phyloP scores from a whole-genome alignment of 306 rosid genomes.

The Alnus rubra region DNA sequence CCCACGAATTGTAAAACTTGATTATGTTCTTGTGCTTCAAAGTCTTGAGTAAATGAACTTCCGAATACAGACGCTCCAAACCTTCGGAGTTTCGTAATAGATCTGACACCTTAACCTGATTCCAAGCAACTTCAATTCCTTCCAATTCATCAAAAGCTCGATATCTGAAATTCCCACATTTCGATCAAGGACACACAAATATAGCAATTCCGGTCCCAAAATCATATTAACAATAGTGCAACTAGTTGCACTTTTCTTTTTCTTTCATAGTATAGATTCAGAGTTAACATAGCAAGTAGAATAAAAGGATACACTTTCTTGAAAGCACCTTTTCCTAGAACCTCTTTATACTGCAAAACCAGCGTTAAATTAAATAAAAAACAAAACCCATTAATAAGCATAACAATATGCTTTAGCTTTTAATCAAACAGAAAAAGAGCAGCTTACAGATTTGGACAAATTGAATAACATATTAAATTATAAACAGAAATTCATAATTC shows the following conservation, averaged over 20 bases:
- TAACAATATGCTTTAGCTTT: neutral
- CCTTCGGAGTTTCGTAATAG: constrained; percentile 74
- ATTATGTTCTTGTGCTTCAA: constrained; percentile 94
- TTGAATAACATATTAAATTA: neutral
- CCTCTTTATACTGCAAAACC: constrained; percentile 78
- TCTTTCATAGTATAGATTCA: constrained; percentile 1
- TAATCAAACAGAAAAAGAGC: neutral
- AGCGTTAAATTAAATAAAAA: constrained; percentile 15
- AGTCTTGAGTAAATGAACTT: constrained; percentile 92
- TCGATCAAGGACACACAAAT: constrained; percentile 52
- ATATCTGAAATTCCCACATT: constrained; percentile 59
- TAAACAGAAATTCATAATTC: neutral
- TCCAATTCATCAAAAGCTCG: constrained; percentile 95
- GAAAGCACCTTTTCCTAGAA: constrained; percentile 93
- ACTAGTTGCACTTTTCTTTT: neutral
- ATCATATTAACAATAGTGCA: neutral
- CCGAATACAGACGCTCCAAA: constrained; percentile 88
- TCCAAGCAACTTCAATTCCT: constrained; percentile 99
- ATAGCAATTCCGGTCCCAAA: neutral
- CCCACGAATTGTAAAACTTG: constrained; percentile 86
- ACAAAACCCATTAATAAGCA: constrained; percentile 18
- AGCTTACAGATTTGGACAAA: neutral
- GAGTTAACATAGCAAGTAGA: neutral
- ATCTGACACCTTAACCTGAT: constrained; percentile 92
- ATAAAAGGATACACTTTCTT: constrained; percentile 95